Evolutionary conservation across 139 green algal genomes (phyloP).

Genomic region (Closterium sp.): DNA sequence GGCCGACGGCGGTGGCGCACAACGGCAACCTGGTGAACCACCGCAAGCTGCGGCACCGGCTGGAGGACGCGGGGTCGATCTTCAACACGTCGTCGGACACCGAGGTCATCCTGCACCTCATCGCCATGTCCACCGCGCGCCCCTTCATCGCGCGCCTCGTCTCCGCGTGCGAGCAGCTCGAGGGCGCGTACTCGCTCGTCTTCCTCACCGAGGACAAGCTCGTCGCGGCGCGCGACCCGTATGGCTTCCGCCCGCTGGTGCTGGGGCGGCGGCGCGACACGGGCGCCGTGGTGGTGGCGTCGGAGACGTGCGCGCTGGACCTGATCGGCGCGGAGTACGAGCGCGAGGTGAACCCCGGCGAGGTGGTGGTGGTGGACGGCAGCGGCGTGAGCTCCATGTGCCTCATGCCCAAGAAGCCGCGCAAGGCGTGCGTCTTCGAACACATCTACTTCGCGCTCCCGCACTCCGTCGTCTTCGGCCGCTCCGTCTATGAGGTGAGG

Average conservation of each 20-base stretch:
- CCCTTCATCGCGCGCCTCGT: conserved; percentile 59
- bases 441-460: conserved; percentile 96
- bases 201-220: conserved; percentile 88
- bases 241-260: conserved; percentile 90
- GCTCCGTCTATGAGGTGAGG: conserved; percentile 87
- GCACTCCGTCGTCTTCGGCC: conserved; percentile 90
- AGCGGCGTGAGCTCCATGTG: conserved; percentile 77
- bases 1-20: conserved; percentile 96
- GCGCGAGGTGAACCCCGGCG: conserved; percentile 85
- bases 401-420: conserved; percentile 46
- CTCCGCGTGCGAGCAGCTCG: conserved; percentile 61
- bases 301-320: conserved; percentile 96
- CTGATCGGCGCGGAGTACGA: conserved; percentile 84
- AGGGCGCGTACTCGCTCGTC: conserved; percentile 93
- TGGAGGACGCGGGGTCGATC: conserved; percentile 67
- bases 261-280: conserved; percentile 68
- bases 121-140: conserved; percentile 41
- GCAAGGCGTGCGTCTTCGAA: conserved; percentile 96
- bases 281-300: conserved; percentile 73
- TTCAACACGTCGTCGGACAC: conserved; percentile 92
- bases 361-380: conserved; percentile 91
- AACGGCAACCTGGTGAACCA: conserved; percentile 99
- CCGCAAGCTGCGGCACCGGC: conserved; percentile 69
- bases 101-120: conserved; percentile 96
- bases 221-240: conserved; percentile 93